Evolutionary conservation across 768 basidiomycete species (phyloP), one percentile per base, ranked within the genome.

Genomic region (Infundibulicybe gibba): DNA sequence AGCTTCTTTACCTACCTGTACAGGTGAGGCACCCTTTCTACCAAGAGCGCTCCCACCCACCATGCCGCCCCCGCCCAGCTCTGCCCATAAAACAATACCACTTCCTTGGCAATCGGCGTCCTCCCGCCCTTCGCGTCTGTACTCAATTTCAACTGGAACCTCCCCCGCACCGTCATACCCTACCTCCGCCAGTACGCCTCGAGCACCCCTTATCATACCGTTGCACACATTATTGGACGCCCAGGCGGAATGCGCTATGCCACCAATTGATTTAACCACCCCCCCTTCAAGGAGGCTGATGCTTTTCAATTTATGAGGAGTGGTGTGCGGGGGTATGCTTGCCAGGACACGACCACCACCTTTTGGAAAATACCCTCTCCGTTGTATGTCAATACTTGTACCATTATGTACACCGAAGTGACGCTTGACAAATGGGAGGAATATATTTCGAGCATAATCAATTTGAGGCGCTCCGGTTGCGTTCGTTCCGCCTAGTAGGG

Each of bases 71-170:
- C 69, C 71, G 32, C 77, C 77, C 17, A 87, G 76, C 62, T 87
- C 82, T 0, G 87, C 88, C 83, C 85, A 87, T 12, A 90, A 61
- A 2, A 87, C 69, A 45, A 90, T 80, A 0, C 88, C 87, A 32
- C 82, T 83, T 2, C 88, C 87, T 3, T 72, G 75, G 0, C 86
- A 87, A n/a, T 67, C 67, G 1, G 72, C 67, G 39, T 74, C 61
- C 12, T 65, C 61, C 31, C 71, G 67, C 31, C 60, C 66, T 49
- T 84, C 81, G 39, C 76, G 61, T 31, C 49, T 59, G 41, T 49
- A 59, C 39, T 61, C 51, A 12, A 82, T 75, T 6, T 71, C 55
- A 5, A 85, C 65, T 14, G 61, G 50, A 10, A 71, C 49, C 30
- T 52, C 49, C n/a, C n/a, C n/a, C 10, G 40, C n/a, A 44, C 56